A percentile compares a stretch with the other conserved stretches of the same genome.
Conservation (phyloP, 371 early-diverging fungal genomes). For the Mucor circinelloides region DNA sequence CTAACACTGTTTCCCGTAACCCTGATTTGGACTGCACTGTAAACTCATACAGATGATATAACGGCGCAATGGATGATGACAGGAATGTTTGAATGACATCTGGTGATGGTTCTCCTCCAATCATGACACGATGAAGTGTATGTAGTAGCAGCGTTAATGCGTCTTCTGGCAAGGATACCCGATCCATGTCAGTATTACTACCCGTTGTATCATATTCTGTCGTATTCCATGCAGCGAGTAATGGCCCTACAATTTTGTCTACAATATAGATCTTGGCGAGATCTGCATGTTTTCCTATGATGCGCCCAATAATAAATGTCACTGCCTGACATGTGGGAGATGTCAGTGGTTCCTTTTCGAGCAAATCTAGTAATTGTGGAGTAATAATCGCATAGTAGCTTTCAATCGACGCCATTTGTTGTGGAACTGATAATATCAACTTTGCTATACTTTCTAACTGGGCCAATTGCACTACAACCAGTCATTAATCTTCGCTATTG, state of each 20-base stretch:
- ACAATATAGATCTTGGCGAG: conserved; percentile 58
- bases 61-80: conserved; percentile 48
- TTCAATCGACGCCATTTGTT: conserved; percentile 62
- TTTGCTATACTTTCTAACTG: conserved; percentile 67
- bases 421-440: conserved; percentile 67
- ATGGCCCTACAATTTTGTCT: conserved; percentile 45
- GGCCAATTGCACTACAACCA: conserved; percentile 45
- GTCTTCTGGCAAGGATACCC: conserved; percentile 43
- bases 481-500: neutral
- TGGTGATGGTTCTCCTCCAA: conserved; percentile 69
- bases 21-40: conserved; percentile 53
- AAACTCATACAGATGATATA: conserved; percentile 69
- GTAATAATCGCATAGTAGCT: conserved; percentile 62
- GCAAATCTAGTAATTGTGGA: conserved; percentile 51
- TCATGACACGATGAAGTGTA: conserved; percentile 56
- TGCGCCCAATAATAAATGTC: conserved; percentile 57
- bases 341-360: conserved; percentile 28
- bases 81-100: conserved; percentile 58
- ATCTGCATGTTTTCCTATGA: conserved; percentile 53
- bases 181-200: conserved; percentile 25
- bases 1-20: conserved; percentile 49
- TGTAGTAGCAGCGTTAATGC: conserved; percentile 42
- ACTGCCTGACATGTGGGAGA: conserved; percentile 43
- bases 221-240: conserved; percentile 36
- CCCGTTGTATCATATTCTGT: conserved; percentile 17